These are phyloP conservation scores for Pulveroboletus sp. DNA, from an alignment of 768 basidiomycete species.

Conservation along the genomic window DNA sequence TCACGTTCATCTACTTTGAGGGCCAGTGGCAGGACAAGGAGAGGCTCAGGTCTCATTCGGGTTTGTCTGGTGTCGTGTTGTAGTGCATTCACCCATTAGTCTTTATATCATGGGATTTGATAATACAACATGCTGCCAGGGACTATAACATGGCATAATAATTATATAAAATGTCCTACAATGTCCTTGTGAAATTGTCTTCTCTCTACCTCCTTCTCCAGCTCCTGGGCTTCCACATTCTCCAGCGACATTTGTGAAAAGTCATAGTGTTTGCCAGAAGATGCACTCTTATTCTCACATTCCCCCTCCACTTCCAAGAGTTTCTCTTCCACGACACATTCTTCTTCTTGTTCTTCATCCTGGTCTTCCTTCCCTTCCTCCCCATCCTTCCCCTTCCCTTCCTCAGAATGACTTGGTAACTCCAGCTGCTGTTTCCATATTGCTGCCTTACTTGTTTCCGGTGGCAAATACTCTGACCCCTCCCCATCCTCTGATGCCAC, in stretches of 20 bases:
- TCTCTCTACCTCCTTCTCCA: slow-evolving; percentile 18
- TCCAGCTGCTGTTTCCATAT: slow-evolving; percentile 20
- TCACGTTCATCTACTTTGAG: slow-evolving; percentile 35
- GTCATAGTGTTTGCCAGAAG: neutral
- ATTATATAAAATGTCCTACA: slow-evolving; percentile 8
- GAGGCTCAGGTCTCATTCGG: slow-evolving; percentile 4
- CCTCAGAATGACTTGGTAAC: neutral
- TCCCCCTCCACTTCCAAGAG: neutral
- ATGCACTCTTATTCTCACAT: neutral
- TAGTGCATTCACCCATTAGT: neutral
- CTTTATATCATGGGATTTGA: neutral
- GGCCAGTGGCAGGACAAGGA: slow-evolving; percentile 27
- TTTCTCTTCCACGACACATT: slow-evolving; percentile 9
- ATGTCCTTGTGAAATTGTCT: slow-evolving; percentile 9
- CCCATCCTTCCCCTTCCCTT: neutral
- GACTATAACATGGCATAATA: neutral
- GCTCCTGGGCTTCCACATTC: slow-evolving; percentile 3
- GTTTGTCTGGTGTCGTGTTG: slow-evolving; percentile 1
- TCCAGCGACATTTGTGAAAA: slow-evolving; percentile 9
- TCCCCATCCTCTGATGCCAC: slow-evolving; percentile 10
- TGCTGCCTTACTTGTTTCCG: slow-evolving; percentile 26
- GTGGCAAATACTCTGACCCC: slow-evolving; percentile 24
- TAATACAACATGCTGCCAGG: neutral
- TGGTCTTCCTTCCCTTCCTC: neutral
- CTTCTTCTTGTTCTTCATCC: slow-evolving; percentile 5